Evolutionary conservation across 345 rosid species (phyloP).

Genomic region (Populus simonii): DNA sequence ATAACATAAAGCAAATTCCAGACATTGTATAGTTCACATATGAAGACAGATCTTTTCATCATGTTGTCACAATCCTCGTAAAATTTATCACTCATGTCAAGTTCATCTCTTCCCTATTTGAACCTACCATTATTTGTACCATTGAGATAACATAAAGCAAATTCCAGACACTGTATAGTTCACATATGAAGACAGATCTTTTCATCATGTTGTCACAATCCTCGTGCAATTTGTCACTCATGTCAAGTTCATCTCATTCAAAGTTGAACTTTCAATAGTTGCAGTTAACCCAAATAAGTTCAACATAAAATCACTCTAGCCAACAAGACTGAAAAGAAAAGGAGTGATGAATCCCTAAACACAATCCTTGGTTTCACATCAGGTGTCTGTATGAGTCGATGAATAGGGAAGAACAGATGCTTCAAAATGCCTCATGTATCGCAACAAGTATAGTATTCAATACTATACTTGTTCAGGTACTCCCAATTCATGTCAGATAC

Average conservation of each 20-base stretch:
- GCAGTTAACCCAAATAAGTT: background rate
- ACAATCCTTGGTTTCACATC: background rate
- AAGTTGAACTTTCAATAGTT: background rate
- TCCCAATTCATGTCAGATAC: background rate
- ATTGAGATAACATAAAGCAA: background rate
- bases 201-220: background rate
- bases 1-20: background rate
- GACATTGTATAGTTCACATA: background rate
- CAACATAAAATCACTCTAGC: background rate
- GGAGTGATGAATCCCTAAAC: background rate
- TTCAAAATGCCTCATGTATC: background rate
- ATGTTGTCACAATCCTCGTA: background rate
- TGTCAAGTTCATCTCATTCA: background rate
- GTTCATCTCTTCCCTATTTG: background rate
- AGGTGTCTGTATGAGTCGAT: background rate
- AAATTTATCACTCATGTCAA: background rate
- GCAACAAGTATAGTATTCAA: background rate
- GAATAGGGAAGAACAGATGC: background rate
- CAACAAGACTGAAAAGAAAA: background rate
- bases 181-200: background rate
- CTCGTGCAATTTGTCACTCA: background rate
- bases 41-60: background rate
- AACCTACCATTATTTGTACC: background rate
- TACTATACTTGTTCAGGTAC: background rate
- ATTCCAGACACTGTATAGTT: background rate